These are phyloP conservation scores for Starmerella sp. DNA, from an alignment of 805 yeast species.

Conservation along the genomic window DNA sequence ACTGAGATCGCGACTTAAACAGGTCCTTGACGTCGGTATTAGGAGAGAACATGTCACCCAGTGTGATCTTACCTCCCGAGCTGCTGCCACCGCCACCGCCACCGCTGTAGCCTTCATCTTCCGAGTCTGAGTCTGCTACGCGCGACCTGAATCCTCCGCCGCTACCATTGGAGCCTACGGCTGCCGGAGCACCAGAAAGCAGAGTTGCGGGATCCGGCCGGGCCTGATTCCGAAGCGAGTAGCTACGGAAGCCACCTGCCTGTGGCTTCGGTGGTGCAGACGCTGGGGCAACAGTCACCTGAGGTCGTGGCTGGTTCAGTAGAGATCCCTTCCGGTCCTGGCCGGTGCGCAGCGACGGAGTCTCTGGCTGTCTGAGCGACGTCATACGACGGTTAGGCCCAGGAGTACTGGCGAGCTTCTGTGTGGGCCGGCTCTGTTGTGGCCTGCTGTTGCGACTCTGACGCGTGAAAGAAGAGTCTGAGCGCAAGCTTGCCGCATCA, in stretches of 20 bases:
- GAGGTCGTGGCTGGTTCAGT: conserved; percentile 11
- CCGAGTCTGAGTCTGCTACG: conserved; percentile 28
- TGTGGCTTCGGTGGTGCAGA: neutral
- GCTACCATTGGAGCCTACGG: neutral
- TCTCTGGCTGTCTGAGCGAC: conserved; percentile 8
- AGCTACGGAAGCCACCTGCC: conserved; percentile 15
- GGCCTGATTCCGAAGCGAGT: conserved; percentile 13
- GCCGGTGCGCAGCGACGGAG: conserved; percentile 9
- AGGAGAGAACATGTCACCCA: conserved; percentile 27
- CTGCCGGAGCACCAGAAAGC: conserved; percentile 3
- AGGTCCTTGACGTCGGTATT: conserved; percentile 23
- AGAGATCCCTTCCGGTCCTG: conserved; percentile 1
- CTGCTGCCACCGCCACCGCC: neutral
- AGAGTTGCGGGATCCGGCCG: conserved; percentile 19
- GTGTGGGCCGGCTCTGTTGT: neutral
- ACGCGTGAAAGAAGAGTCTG: conserved; percentile 21
- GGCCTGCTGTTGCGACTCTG: conserved; percentile 4
- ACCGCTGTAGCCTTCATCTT: conserved; percentile 21
- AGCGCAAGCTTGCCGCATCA: conserved; percentile 16
- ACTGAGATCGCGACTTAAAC: conserved; percentile 17
- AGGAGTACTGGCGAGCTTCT: neutral
- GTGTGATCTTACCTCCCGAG: conserved; percentile 9
- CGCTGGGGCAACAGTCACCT: neutral
- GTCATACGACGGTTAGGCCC: conserved; percentile 7
- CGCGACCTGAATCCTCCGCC: conserved; percentile 23